Conservation (phyloP, 257 asterid species). For the Solanum medicagineum region DNA sequence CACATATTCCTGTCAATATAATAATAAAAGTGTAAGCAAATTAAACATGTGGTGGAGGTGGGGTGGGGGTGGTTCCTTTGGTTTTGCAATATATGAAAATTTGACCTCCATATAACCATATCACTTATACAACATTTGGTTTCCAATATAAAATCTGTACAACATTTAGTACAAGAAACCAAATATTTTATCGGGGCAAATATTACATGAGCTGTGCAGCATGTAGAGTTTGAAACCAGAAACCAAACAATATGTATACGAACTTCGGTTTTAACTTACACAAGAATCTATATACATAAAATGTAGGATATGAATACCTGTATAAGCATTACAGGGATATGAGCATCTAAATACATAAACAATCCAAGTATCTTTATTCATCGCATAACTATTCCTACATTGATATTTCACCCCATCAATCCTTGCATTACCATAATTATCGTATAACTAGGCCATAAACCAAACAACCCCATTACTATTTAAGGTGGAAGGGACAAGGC, state of each 20-base stretch:
- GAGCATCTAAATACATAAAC: background rate
- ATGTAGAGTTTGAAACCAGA: background rate
- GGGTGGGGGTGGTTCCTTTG: background rate
- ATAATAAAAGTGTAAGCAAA: background rate
- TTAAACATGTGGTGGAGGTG: background rate
- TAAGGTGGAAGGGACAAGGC: background rate
- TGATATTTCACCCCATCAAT: background rate
- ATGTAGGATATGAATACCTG: background rate
- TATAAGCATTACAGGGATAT: background rate
- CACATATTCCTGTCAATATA: slow-evolving; percentile 56
- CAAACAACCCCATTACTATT: background rate
- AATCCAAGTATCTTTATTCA: background rate
- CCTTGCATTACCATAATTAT: background rate
- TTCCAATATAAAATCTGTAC: background rate
- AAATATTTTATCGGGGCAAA: background rate
- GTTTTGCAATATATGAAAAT: background rate
- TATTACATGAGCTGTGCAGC: background rate
- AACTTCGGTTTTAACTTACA: background rate
- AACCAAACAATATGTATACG: background rate
- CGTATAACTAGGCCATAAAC: background rate
- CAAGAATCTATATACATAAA: background rate
- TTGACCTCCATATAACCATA: background rate
- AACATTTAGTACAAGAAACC: background rate
- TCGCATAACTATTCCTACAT: background rate
- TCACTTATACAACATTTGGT: background rate